A percentile compares a stretch with the other conserved stretches of the same genome.
phyloP scores from a whole-genome alignment of 345 rosid genomes.

The Triadica sebifera region DNA sequence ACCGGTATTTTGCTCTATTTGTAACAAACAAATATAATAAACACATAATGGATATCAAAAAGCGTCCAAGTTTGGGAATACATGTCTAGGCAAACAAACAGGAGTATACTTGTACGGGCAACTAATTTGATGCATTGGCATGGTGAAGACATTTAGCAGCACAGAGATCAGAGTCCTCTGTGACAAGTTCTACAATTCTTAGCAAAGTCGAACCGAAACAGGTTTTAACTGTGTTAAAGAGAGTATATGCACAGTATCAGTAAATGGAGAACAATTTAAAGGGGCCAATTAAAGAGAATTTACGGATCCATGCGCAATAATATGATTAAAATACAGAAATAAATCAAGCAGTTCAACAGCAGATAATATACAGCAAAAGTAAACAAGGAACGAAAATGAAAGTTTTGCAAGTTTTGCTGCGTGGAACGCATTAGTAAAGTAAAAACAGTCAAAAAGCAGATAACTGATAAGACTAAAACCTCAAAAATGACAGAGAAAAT shows the following conservation, averaged over 20 bases:
- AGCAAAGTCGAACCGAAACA: neutral
- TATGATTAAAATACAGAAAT: neutral
- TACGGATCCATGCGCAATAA: neutral
- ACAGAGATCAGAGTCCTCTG: neutral
- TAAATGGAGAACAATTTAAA: neutral
- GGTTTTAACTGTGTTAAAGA: neutral
- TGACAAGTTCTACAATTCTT: neutral
- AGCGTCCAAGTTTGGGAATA: neutral
- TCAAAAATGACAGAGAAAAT: slow-evolving; percentile 64
- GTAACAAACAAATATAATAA: neutral
- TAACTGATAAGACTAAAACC: slow-evolving; percentile 49
- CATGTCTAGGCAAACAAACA: neutral
- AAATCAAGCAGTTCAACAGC: no score
- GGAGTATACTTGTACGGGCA: neutral
- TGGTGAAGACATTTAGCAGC: neutral
- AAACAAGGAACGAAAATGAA: neutral
- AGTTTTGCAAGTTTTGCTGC: neutral
- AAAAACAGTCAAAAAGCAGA: neutral
- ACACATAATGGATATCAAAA: neutral
- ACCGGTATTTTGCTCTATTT: neutral
- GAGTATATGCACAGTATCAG: neutral
- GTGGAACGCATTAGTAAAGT: neutral
- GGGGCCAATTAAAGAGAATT: neutral
- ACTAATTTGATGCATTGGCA: neutral
- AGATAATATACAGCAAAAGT: neutral